Base-by-base conservation (phyloP, 768 basidiomycete species). In the Pleurotus pulmonarius region DNA sequence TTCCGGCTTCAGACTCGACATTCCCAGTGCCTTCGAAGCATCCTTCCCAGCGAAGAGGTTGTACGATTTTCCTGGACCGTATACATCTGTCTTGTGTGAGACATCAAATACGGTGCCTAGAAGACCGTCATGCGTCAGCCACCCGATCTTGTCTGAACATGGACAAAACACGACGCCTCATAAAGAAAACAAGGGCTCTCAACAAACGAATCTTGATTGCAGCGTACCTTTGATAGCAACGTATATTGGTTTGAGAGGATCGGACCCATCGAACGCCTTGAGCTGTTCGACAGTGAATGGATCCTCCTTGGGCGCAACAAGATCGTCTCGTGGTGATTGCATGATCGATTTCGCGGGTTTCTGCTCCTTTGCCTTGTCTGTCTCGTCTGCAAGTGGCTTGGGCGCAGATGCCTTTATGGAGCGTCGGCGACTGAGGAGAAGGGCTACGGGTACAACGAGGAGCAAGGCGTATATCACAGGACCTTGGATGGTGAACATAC, bases 11-110 rank as follows among this genome's bases (percentile, higher is more conserved):
- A 97, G 73, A 63, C 91, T 94, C 51, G 92, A 94, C 84, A 86
- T 87, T 43, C 94, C 96, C 5, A 99, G 76, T 0, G 89, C 96
- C 60, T 79, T 84, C 6, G 92, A 95, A 0, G 87, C 96, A 65
- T 99, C 96, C 73, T 91, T 96, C 45, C 94, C 96, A 29, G 94
- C 92, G 68, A 98, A 98, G 18, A 96, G 71, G 61, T 83, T 80
- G 71, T 94, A 93, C 3, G 88, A 84, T 22, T 77, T 75, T 2
- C 91, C 92, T 2, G 81, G 76, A 1, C 96, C 96, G 64, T 99
- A 99, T 62, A 94, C 89, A 59, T 97, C 94, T 26, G 73, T 73
- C 70, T 96, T 98, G 58, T 75, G 74, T 0, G 88, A 75, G 7
- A 99, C 96, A 68, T 98, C 94, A 70, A 97, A 98, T 7, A 98